Conservation (phyloP, 192 early-diverging fungal genomes). For the Backusella liffmaniae region DNA sequence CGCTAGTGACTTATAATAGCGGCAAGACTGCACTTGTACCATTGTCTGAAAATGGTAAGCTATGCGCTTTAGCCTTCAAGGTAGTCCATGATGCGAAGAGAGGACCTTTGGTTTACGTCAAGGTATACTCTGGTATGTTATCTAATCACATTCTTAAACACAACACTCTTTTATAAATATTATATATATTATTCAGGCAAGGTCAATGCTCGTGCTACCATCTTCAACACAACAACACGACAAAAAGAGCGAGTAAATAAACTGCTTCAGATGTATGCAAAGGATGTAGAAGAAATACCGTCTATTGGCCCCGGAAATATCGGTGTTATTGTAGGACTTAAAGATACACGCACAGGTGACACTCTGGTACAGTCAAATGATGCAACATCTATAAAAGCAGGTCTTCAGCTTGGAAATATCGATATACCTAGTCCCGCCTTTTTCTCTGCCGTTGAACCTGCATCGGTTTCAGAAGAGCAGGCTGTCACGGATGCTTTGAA, state of each 20-base stretch:
- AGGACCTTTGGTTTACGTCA: conserved; percentile 90
- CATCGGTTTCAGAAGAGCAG: conserved; percentile 74
- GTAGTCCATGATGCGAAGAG: conserved; percentile 81
- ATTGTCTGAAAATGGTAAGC: conserved; percentile 50
- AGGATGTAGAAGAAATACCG: conserved; percentile 82
- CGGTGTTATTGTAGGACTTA: conserved; percentile 80
- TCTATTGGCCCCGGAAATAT: conserved; percentile 76
- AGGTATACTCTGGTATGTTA: conserved; percentile 76
- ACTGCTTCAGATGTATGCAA: conserved; percentile 89
- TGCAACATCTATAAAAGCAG: conserved; percentile 30
- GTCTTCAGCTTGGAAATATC: conserved; percentile 68
- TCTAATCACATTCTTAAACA: not conserved
- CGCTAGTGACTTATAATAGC: conserved; percentile 52
- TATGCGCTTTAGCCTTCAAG: conserved; percentile 94
- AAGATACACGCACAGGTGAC: conserved; percentile 85
- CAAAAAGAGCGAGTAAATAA: conserved; percentile 79
- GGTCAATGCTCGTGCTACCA: conserved; percentile 62
- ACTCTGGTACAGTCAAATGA: conserved; percentile 68
- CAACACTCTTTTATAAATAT: not conserved
- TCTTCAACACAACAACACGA: conserved; percentile 66
- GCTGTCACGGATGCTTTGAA: conserved; percentile 70
- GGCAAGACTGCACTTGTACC: conserved; percentile 41
- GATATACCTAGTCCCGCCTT: conserved; percentile 87
- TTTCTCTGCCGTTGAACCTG: conserved; percentile 73
- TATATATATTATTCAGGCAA: conserved; percentile 35